phyloP scores from a whole-genome alignment of 257 asterid species.

The Scutellaria galericulata region DNA sequence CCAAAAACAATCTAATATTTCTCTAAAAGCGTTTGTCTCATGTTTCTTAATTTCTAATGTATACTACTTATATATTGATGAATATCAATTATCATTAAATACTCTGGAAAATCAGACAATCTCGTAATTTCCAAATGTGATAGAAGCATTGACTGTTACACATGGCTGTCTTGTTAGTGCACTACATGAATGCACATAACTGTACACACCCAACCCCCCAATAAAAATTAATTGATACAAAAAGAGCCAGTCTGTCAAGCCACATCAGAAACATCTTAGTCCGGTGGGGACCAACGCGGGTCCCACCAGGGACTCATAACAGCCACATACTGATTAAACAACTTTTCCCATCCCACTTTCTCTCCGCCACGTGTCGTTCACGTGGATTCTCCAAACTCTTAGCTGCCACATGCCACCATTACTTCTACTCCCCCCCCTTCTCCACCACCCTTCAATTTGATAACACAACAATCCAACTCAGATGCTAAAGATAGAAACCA shows the following conservation, averaged over 20 bases:
- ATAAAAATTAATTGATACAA: background rate
- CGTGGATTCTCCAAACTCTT: slow-evolving; percentile 39
- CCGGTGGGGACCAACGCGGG: background rate
- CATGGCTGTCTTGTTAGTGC: slow-evolving; percentile 21
- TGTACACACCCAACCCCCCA: background rate
- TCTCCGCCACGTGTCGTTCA: slow-evolving; percentile 55
- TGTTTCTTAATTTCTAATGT: too few relatives aligned
- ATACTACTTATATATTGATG: too few relatives aligned
- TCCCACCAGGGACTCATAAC: slow-evolving; percentile 39
- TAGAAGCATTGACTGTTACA: background rate
- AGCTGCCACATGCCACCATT: slow-evolving; percentile 23
- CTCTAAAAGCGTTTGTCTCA: too few relatives aligned
- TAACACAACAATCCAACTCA: background rate
- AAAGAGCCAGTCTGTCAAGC: background rate
- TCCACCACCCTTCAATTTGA: background rate
- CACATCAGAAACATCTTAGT: slow-evolving; percentile 31
- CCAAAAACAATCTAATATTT: too few relatives aligned
- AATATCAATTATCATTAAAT: too few relatives aligned
- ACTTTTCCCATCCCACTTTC: slow-evolving; percentile 48
- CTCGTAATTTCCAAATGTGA: background rate
- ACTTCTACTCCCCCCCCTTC: background rate
- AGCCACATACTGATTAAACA: slow-evolving; percentile 57
- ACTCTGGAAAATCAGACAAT: too few relatives aligned
- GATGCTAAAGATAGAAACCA: slow-evolving; percentile 34
- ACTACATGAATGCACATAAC: background rate